These are phyloP conservation scores for Coffea eugenioides DNA, from an alignment of 257 asterid genomes.

Conservation along the genomic window DNA sequence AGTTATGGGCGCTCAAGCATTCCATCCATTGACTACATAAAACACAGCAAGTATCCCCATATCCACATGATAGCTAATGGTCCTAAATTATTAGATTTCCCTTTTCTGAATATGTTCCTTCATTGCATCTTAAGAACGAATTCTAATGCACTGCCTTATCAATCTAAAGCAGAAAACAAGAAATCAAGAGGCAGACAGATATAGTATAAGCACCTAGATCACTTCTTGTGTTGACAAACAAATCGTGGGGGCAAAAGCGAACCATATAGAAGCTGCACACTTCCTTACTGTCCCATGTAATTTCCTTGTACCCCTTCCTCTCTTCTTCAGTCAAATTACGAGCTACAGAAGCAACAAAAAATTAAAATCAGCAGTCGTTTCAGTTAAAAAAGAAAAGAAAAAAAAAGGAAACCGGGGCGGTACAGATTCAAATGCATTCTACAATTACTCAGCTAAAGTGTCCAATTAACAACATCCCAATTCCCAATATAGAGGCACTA, in stretches of 20 bases:
- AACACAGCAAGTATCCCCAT: not conserved
- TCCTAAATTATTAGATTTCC: not conserved
- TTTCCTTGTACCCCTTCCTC: constrained; percentile 79
- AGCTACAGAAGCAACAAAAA: constrained; percentile 39
- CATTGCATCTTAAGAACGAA: not conserved
- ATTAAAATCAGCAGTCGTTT: not conserved
- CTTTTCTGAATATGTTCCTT: too few relatives aligned
- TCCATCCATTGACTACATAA: not conserved
- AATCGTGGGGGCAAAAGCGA: constrained; percentile 96
- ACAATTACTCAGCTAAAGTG: not conserved
- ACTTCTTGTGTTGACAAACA: constrained; percentile 91
- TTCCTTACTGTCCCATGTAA: constrained; percentile 94
- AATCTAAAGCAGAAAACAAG: constrained; percentile 2
- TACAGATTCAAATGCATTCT: not conserved
- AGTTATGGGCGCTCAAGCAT: not conserved
- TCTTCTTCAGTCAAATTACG: constrained; percentile 95
- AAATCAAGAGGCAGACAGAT: constrained; percentile 1
- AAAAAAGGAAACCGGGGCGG: too few relatives aligned
- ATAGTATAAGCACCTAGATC: constrained; percentile 61
- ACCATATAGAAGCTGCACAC: constrained; percentile 89
- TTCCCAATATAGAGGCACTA: not conserved
- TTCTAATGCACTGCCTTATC: not conserved
- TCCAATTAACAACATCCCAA: not conserved
- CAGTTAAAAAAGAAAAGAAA: not conserved
- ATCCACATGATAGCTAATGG: not conserved